These are phyloP conservation scores for Avena atlantica DNA, from an alignment of 176 grass and related monocot species.

Conservation along the genomic window DNA sequence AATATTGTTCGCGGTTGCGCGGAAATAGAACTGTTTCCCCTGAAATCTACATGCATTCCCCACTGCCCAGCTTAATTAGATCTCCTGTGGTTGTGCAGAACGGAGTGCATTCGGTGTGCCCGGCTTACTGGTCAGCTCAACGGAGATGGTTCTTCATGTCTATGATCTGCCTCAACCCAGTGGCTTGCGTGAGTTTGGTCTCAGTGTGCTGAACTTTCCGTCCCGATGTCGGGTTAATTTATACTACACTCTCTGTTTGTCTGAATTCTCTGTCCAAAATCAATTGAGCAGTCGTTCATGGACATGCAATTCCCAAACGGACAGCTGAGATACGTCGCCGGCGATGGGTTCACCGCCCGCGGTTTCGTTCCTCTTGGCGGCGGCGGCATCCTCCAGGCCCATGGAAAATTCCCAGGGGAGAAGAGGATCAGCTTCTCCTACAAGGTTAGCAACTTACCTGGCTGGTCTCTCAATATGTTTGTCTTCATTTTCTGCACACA, in stretches of 20 bases:
- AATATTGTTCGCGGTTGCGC: neutral
- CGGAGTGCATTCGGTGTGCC: constrained; percentile 72
- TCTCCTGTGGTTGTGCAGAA: constrained; percentile 38
- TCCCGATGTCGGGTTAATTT: neutral
- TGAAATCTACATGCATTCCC: no score
- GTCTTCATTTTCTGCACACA: neutral
- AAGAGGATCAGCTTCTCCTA: constrained; percentile 72
- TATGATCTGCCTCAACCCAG: constrained; percentile 70
- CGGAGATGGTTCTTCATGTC: constrained; percentile 79
- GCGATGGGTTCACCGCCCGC: constrained; percentile 51
- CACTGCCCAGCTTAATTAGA: no score
- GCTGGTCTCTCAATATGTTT: no score
- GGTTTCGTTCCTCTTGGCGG: constrained; percentile 51
- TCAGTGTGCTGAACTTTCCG: neutral
- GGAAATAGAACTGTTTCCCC: no score
- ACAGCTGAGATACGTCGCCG: constrained; percentile 60
- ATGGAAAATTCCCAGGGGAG: constrained; percentile 68
- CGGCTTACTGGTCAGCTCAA: constrained; percentile 67
- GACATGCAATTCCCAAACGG: constrained; percentile 76
- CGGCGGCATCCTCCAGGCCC: constrained; percentile 58
- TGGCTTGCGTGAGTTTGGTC: constrained; percentile 56
- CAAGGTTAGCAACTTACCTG: constrained; percentile 49
- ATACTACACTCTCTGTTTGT: neutral
- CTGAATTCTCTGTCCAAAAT: neutral
- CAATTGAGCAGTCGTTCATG: constrained; percentile 58